Base-by-base conservation (phyloP, 1,139 yeast species). In the Pichia sp. region DNA sequence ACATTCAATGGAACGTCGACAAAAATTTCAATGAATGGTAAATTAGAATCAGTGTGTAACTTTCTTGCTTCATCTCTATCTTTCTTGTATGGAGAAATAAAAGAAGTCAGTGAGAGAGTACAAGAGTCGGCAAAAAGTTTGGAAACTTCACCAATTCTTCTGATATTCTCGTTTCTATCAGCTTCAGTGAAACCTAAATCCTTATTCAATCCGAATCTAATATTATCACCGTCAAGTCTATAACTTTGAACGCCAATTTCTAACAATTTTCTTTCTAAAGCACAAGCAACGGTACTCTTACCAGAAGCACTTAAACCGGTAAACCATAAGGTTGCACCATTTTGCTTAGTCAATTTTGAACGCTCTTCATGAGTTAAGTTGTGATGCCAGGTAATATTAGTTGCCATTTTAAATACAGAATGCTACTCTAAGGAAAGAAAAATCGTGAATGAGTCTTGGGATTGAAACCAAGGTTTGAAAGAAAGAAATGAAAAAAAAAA, bases 291-390 rank as follows among this genome's bases (percentile, higher is more conserved):
- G 45, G 97, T 90, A 58, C 92, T 81, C 65, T 90, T 90, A 50
- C 97, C 97, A 45, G 95, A 83, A 6, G 97, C 97, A 50, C 95
- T 85, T 53, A 90, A 74, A 3, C 97, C 97, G 9, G 97, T 90
- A 57, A 90, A 74, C 97, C 97, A 90, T 38, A 90, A 73, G 29
- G 97, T 90, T 49, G 85, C 82, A 43, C 97, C 97, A 51, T 75
- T 75, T 69, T 90, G 97, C 51, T 81, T 80, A 53, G 87, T 79
- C 49, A 85, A 68, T 29, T 63, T 66, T 41, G 76, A 65, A 59
- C 97, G 83, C 67, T 90, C 96, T 27, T 72, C 79, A 65, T 84
- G 88, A 33, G 94, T 81, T 56, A 90, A 72, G 60, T 94, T 92
- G 53, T 78, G 79, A 68, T 90, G 97, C 97, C 97, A 90, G 54